phyloP scores from a whole-genome alignment of 148 eudicot genomes.

The Fallopia convolvulus region DNA sequence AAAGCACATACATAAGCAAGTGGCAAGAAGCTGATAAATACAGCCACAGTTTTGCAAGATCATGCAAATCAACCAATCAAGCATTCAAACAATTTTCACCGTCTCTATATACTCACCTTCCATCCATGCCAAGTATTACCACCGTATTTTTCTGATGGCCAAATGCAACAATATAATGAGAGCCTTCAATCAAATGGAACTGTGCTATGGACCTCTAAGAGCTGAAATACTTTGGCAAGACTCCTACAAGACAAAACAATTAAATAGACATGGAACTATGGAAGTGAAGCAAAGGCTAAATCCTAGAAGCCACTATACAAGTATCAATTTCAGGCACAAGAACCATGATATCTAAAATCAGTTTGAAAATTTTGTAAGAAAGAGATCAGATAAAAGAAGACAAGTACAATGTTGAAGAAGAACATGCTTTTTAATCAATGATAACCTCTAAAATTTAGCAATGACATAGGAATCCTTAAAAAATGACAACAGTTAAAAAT shows the following conservation, averaged over 20 bases:
- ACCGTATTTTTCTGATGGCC: constrained; percentile 86
- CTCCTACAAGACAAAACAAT: constrained; percentile 40
- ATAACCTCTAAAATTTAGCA: neutral
- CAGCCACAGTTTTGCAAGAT: neutral
- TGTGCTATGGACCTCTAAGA: constrained; percentile 93
- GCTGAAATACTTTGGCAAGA: constrained; percentile 76
- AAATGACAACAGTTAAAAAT: neutral
- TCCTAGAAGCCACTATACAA: neutral
- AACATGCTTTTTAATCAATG: neutral
- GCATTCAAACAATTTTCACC: neutral
- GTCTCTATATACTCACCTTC: constrained; percentile 44
- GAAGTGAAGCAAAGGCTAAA: neutral
- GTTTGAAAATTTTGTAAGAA: neutral
- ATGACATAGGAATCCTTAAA: neutral
- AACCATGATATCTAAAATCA: neutral
- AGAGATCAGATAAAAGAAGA: neutral
- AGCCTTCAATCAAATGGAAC: constrained; percentile 69
- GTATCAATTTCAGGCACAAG: neutral
- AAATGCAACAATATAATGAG: constrained; percentile 72
- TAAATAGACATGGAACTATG: neutral
- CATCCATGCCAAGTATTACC: constrained; percentile 73
- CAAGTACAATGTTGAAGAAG: neutral
- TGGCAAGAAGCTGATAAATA: neutral
- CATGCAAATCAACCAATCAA: neutral
- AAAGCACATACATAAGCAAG: neutral